Evolutionary conservation across 2,329 filamentous ascomycete species (phyloP).

Genomic region (Claviceps arundinis): DNA sequence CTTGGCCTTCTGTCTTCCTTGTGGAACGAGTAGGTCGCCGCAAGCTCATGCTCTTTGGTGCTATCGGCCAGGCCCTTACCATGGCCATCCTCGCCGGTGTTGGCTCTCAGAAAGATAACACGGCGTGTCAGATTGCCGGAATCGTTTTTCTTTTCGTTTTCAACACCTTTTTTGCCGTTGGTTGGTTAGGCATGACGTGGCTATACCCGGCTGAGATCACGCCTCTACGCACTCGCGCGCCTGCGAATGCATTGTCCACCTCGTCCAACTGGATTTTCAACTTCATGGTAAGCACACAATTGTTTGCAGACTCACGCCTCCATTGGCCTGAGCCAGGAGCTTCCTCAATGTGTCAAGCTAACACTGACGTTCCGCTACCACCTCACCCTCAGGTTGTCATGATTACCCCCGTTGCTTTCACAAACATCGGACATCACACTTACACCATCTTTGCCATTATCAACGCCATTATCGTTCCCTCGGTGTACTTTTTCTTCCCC

Average conservation of each 20-base stretch:
- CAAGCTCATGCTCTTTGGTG: constrained; percentile 59
- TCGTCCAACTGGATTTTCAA: constrained; percentile 51
- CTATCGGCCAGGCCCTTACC: constrained; percentile 43
- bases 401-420: constrained; percentile 46
- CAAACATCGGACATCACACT: constrained; percentile 44
- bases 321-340: not conserved
- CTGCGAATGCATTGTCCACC: constrained; percentile 42
- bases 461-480: constrained; percentile 46
- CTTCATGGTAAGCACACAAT: constrained; percentile 29
- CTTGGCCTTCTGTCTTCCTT: constrained; percentile 46
- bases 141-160: constrained; percentile 55
- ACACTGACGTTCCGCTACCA: not conserved
- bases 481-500: constrained; percentile 49
- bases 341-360: not conserved
- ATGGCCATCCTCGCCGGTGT: constrained; percentile 52
- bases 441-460: constrained; percentile 56
- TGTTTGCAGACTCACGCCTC: too few species aligned
- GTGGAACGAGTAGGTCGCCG: constrained; percentile 55
- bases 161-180: constrained; percentile 44
- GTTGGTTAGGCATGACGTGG: constrained; percentile 47
- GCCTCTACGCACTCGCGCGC: constrained; percentile 52
- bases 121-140: constrained; percentile 41
- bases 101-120: constrained; percentile 35
- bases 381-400: constrained; percentile 34
- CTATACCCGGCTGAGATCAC: constrained; percentile 55